phyloP scores from a whole-genome alignment of 345 rosid genomes.

The Melastoma malabathricum region DNA sequence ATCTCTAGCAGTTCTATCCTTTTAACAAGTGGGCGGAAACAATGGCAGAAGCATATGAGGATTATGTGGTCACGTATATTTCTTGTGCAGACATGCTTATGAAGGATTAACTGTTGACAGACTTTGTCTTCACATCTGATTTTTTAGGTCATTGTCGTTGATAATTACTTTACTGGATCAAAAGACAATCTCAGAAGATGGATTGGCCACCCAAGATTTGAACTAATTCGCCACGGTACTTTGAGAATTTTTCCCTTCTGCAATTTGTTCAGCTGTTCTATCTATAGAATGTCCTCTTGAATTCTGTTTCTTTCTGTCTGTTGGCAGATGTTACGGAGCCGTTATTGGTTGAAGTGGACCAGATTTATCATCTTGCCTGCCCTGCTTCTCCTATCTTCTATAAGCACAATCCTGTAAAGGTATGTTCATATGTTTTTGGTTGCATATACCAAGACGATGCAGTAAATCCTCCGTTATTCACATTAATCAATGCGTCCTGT shows the following conservation, averaged over 20 bases:
- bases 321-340: constrained; percentile 71
- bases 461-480: neutral
- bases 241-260: constrained; percentile 1
- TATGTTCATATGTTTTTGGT: constrained; percentile 13
- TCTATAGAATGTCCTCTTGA: neutral
- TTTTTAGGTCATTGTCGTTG: constrained; percentile 69
- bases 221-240: constrained; percentile 92
- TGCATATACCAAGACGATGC: no score
- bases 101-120: no score
- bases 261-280: no score
- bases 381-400: constrained; percentile 98
- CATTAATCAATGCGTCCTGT: no score
- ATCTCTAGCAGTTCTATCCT: neutral
- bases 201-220: constrained; percentile 95
- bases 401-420: constrained; percentile 96
- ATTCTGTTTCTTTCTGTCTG: constrained; percentile 4
- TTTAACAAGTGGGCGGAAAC: neutral
- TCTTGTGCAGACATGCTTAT: no score
- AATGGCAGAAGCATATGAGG: no score
- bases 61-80: no score
- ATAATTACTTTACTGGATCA: constrained; percentile 88
- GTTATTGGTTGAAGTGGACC: constrained; percentile 79
- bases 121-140: no score
- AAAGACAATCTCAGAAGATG: constrained; percentile 78
- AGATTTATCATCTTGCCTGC: constrained; percentile 95